Evolutionary conservation across 768 basidiomycete species (phyloP), one percentile per base, ranked within the genome.

Genomic region (Kwoniella shandongensis): DNA sequence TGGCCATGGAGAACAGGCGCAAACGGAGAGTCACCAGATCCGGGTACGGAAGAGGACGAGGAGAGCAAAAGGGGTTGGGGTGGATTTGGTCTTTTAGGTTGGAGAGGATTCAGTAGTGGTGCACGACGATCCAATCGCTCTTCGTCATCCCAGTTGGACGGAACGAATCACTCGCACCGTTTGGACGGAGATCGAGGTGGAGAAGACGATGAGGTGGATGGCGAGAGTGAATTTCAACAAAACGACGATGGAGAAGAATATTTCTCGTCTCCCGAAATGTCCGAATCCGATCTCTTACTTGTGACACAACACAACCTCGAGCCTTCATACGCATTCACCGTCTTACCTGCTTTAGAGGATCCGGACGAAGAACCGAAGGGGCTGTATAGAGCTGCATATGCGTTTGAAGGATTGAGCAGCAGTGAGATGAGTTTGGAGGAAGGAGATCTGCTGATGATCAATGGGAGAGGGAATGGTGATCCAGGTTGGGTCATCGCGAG

Each of bases 401-500:
- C 62, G 2, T 73, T 73, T 42, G 61, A 65, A 25, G 59, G 68
- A 1, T 47, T 66, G 26, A 66, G 66, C 1, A 63, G 63, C 51
- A 62, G 70, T 41, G 71, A 73, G 44, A 62, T 73, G 27, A 45
- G 30, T 5, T 26, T 73, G 13, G 54, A 54, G 20, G 71, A 73
- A 45, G 71, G 71, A 6, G 71, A 73, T 45, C 22, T 73, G 36
- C 29, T 73, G 22, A 65, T 66, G 18, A 58, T 73, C 1, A 38
- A 44, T 3, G 71, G 71, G 7, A 62, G 71, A 36, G 71, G 71
- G n/a, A 68, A 63, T 40, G 71, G 71, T 2, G 62, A 67, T 45
- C 56, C 56, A 15, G 71, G 71, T 1, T 73, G 71, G 71, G 71
- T 73, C 39, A 62, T 73, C 3, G 71, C 66, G 39, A 50, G 56